A percentile compares a stretch with the other conserved stretches of the same genome.
These are phyloP conservation scores for Petunia hybrid DNA, from an alignment of 305 asterid genomes.

Conservation along the genomic window DNA sequence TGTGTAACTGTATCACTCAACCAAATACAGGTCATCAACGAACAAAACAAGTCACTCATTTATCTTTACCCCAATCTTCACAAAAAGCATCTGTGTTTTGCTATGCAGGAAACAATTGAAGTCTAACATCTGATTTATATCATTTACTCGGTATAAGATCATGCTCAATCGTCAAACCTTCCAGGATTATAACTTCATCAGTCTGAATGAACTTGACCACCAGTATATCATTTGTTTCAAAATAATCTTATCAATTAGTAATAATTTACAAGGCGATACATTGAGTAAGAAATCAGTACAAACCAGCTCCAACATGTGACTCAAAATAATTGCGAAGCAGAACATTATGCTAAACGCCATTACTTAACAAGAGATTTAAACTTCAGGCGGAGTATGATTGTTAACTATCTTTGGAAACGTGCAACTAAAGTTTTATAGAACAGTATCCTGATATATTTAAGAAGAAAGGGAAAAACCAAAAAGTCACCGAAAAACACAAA, in stretches of 20 bases:
- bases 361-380: neutral
- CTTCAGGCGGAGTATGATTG: neutral
- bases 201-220: conserved; percentile 20
- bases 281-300: neutral
- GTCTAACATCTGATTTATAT: no score
- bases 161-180: neutral
- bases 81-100: no score
- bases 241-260: neutral
- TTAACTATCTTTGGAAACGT: neutral
- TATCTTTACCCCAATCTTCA: no score
- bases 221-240: neutral
- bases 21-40: no score
- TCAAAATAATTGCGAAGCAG: neutral
- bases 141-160: no score
- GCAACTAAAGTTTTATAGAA: neutral
- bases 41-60: no score
- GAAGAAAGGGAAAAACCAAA: no score
- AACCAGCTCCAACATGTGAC: neutral
- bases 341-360: conserved; percentile 17
- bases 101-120: no score
- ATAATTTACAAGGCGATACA: neutral
- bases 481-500: no score
- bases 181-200: neutral
- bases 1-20: no score
- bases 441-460: neutral